Evolutionary conservation across 1,284 basidiomycete species (phyloP), one percentile per base, ranked within the genome.

Genomic region (Cutaneotrichosporon sp.): DNA sequence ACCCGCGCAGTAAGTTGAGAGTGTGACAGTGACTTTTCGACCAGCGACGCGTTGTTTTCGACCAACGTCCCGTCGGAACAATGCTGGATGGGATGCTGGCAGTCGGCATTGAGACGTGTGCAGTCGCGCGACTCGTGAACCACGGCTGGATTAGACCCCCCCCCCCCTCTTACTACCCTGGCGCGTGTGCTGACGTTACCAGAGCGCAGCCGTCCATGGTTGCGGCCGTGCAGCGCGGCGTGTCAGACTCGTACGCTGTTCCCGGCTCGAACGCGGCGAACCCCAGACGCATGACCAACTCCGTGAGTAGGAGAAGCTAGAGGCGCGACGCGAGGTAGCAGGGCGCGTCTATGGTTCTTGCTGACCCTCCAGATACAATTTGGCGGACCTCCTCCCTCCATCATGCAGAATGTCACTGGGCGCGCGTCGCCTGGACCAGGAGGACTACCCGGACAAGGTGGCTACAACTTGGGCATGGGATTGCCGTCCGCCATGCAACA

Each of bases 1-100:
- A 12, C 52, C 59, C 3, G 46, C 49, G 9, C 45, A 49, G 59
- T 60, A 43, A 56, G 59, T 57, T 5, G 11, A 9, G 38, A 32
- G 14, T n/a, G 12, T 12, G 26, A 14, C 32, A 16, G 6, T 26
- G 14, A 43, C 41, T 6, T 29, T 9, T 17, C 27, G 12, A 2
- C 38, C 32, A 17, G 20, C 32, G 22, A 34, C 47, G 39, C 41
- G 42, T 44, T 24, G 24, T 43, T 35, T 35, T 4, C n/a, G 5
- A n/a, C n/a, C n/a, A n/a, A n/a, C n/a, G n/a, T n/a, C n/a, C n/a
- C n/a, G n/a, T n/a, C n/a, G n/a, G n/a, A n/a, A n/a, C n/a, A n/a
- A n/a, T n/a, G n/a, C n/a, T n/a, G n/a, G n/a, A n/a, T n/a, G n/a
- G n/a, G n/a, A n/a, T n/a, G n/a, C n/a, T n/a, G n/a, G n/a, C n/a